phyloP scores from a whole-genome alignment of 2,329 filamentous ascomycete species.

The Acrocalymma vagum region DNA sequence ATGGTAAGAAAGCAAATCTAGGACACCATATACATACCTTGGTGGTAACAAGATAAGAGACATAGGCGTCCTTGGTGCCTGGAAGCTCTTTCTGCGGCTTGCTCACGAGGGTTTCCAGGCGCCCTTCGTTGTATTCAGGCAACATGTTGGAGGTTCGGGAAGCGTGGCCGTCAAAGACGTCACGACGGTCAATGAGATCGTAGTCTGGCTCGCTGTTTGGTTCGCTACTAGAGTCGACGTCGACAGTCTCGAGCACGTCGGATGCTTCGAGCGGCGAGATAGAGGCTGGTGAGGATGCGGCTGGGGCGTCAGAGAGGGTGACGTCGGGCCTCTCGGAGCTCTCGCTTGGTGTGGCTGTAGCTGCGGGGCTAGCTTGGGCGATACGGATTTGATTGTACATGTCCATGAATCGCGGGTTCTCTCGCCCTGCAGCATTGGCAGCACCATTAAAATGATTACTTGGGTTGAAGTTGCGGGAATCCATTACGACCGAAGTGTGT shows the following conservation, averaged over 20 bases:
- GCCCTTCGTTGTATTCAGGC: slow-evolving; percentile 64
- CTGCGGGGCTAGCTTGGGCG: slow-evolving; percentile 15
- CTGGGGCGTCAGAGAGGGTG: slow-evolving; percentile 14
- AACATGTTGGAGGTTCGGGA: slow-evolving; percentile 25
- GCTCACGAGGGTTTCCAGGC: slow-evolving; percentile 83
- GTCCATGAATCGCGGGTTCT: too few species aligned
- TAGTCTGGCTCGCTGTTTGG: too few species aligned
- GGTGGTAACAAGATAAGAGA: slow-evolving; percentile 94
- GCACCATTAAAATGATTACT: too few species aligned
- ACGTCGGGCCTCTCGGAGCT: slow-evolving; percentile 21
- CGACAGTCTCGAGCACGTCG: slow-evolving; percentile 4
- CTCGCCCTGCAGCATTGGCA: too few species aligned
- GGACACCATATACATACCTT: slow-evolving; percentile 64
- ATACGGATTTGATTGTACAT: slow-evolving; percentile 14
- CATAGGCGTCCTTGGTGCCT: slow-evolving; percentile 94
- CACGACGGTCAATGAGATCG: not conserved
- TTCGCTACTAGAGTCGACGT: too few species aligned
- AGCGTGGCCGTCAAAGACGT: not conserved
- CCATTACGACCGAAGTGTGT: too few species aligned
- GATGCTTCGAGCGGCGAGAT: slow-evolving; percentile 3
- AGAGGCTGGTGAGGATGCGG: slow-evolving; percentile 1
- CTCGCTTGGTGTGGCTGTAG: slow-evolving; percentile 7
- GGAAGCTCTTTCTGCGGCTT: slow-evolving; percentile 94
- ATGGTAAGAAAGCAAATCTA: not conserved
- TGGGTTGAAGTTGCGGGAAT: too few species aligned